Base-by-base conservation (phyloP, 192 early-diverging fungal genomes). In the Entomortierella beljakovae region DNA sequence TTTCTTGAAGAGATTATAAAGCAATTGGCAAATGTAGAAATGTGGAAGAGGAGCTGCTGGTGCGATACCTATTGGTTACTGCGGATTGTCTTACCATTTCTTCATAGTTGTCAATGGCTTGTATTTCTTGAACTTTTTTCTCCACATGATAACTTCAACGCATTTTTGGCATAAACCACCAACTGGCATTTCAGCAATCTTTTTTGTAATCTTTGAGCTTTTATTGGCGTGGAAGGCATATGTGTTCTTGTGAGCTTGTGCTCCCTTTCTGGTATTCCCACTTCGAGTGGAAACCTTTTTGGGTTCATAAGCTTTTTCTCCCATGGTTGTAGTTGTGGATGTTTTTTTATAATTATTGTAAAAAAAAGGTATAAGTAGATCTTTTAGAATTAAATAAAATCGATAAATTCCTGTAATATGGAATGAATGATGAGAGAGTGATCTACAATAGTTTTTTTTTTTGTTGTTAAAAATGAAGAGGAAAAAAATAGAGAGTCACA, bases 91-190 rank as follows among this genome's bases (percentile, higher is more conserved):
- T 79, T 80, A 93, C 93, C 94, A 99, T 70, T 92, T 95, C 81
- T 96, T 96, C 59, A 93, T 88, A 26, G 86, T 87, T 25, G 95
- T 96, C 71, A 99, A 88, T 37, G 96, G 95, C 88, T 98, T 99
- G 86, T 99, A 99, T 83, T 98, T 96, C 79, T 91, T 91, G 86
- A 94, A 96, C 81, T 94, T 92, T 81, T 99, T 97, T 57, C 93
- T 86, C 91, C 90, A 94, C 81, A 89, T 68, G 26, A 95, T 86
- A 40, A 93, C 88, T 50, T 94, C 92, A 20, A 88, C 90, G 81
- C 92, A 94, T 48, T 87, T 83, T 54, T 87, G 70, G 72, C 92
- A 94, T 46, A 99, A 83, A 32, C 96, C 96, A 56, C 90, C 86
- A 0, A 94, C 90, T 0, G 96, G 96, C 54, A 92, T 82, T 7